Evolutionary conservation across 176 grass and related monocot species (phyloP).

Genomic region (Ensete glaucum): DNA sequence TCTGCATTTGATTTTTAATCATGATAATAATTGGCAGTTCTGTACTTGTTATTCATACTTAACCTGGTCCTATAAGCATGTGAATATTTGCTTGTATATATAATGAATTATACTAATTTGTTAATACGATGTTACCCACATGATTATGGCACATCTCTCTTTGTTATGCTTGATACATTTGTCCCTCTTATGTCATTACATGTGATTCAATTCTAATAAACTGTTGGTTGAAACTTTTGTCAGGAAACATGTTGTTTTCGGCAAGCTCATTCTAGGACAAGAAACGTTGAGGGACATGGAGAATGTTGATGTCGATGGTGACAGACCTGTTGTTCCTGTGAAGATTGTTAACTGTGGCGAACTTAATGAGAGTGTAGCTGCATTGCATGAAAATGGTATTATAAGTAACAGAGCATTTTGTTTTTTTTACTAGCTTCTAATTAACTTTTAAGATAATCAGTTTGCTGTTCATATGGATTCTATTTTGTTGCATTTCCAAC

Average conservation of each 20-base stretch:
- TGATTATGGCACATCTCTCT: not conserved
- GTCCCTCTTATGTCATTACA: not conserved
- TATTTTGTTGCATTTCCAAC: not conserved
- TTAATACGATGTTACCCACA: no score
- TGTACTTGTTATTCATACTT: no score
- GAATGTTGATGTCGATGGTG: slow-evolving; percentile 53
- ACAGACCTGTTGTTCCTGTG: slow-evolving; percentile 53
- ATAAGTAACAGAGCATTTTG: not conserved
- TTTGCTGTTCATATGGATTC: not conserved
- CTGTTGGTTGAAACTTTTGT: not conserved
- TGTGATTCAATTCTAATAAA: not conserved
- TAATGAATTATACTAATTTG: no score
- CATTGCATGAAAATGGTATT: slow-evolving; percentile 37
- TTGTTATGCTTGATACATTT: not conserved
- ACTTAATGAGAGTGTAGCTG: slow-evolving; percentile 32
- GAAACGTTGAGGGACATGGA: slow-evolving; percentile 79
- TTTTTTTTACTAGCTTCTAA: not conserved
- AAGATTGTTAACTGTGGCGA: slow-evolving; percentile 80
- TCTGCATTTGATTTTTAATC: no score
- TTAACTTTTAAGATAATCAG: not conserved
- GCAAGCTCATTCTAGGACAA: slow-evolving; percentile 77
- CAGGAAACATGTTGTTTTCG: slow-evolving; percentile 95
- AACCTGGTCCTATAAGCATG: no score
- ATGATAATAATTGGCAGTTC: no score
- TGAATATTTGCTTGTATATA: no score